A percentile compares a stretch with the other conserved stretches of the same genome.
Evolutionary conservation across 208 protist genomes (phyloP).

Genomic region (Crithidia mellificae): DNA sequence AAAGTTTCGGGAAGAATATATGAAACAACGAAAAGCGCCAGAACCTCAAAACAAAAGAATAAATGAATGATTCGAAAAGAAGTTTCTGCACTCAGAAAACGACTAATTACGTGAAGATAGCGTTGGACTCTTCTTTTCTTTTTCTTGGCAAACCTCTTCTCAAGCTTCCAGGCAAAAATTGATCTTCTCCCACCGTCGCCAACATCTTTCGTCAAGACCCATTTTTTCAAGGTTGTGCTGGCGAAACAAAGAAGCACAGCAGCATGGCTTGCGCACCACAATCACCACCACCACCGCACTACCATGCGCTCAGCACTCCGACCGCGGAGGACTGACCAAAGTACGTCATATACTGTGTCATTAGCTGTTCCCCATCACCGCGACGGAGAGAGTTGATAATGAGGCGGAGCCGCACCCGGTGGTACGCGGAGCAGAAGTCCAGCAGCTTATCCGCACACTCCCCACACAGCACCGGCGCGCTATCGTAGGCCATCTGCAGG

Average conservation of each 20-base stretch:
- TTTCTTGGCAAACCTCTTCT: too few relatives aligned
- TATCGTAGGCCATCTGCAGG: conserved; percentile 55
- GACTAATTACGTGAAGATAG: too few relatives aligned
- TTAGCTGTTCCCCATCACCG: conserved; percentile 40
- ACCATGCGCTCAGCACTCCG: conserved; percentile 29
- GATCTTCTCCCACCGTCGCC: background rate
- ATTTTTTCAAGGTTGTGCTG: too few relatives aligned
- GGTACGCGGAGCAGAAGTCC: conserved; percentile 82
- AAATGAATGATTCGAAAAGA: too few relatives aligned
- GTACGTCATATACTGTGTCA: conserved; percentile 58
- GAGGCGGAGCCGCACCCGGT: conserved; percentile 83
- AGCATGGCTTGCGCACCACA: too few relatives aligned
- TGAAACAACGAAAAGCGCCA: too few relatives aligned
- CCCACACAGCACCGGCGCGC: conserved; percentile 39
- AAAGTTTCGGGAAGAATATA: too few relatives aligned
- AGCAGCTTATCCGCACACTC: conserved; percentile 54
- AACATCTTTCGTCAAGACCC: background rate
- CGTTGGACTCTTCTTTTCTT: too few relatives aligned
- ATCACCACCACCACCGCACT: background rate
- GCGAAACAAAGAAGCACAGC: too few relatives aligned
- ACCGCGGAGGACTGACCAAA: conserved; percentile 63
- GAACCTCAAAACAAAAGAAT: too few relatives aligned
- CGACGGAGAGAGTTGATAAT: conserved; percentile 52
- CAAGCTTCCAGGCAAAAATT: too few relatives aligned
- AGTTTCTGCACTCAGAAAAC: too few relatives aligned